Conservation (phyloP, 2,329 filamentous ascomycete species). For the Penicillium verrucosum region DNA sequence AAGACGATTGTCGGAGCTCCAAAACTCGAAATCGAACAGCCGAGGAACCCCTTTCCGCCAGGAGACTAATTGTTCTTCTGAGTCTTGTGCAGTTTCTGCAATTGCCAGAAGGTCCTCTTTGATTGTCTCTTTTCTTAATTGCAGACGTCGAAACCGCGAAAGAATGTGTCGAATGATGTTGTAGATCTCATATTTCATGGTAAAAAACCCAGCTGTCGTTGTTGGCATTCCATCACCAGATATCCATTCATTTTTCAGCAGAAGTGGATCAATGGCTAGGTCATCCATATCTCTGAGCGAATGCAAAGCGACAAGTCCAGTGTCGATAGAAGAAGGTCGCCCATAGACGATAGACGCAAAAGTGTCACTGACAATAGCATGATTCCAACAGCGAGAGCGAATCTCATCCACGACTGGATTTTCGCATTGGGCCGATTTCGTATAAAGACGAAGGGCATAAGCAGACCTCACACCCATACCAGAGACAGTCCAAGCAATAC, state of each 20-base stretch:
- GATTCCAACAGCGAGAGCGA: slow-evolving; percentile 32
- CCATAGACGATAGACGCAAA: slow-evolving; percentile 33
- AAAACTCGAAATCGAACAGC: slow-evolving; percentile 9
- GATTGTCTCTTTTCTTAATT: slow-evolving; percentile 3
- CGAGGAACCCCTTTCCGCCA: slow-evolving; percentile 4
- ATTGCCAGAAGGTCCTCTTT: slow-evolving; percentile 10
- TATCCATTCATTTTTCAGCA: slow-evolving; percentile 14
- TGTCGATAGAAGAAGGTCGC: slow-evolving; percentile 27
- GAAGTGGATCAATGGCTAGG: slow-evolving; percentile 8
- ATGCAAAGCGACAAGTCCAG: slow-evolving; percentile 23
- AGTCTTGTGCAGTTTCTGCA: slow-evolving; percentile 7
- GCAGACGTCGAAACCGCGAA: slow-evolving; percentile 26
- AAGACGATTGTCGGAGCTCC: neutral
- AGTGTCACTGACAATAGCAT: slow-evolving; percentile 28
- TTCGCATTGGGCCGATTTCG: neutral
- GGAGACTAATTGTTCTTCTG: neutral
- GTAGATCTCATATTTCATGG: slow-evolving; percentile 28
- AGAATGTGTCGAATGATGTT: slow-evolving; percentile 27
- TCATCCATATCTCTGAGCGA: slow-evolving; percentile 27
- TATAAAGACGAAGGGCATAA: slow-evolving; percentile 21
- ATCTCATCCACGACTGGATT: slow-evolving; percentile 22
- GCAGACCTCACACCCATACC: slow-evolving; percentile 21
- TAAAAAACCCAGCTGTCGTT: slow-evolving; percentile 22
- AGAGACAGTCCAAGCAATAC: slow-evolving; percentile 20
- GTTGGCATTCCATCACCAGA: neutral